These are phyloP conservation scores for Starmera stellimalicola DNA, from an alignment of 1,139 yeast genomes.

Conservation along the genomic window DNA sequence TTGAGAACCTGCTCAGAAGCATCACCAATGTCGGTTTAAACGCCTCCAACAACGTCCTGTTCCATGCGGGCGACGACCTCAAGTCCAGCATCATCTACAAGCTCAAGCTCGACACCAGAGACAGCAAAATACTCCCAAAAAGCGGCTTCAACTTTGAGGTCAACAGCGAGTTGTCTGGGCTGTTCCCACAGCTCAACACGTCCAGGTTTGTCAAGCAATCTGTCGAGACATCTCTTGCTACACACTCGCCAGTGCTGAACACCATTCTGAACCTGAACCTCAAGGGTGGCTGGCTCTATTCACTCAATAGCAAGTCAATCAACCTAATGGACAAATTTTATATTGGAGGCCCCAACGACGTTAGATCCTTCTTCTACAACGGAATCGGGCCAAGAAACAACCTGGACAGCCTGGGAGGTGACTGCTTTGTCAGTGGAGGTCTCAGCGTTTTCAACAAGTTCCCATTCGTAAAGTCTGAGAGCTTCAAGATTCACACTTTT, in stretches of 20 bases:
- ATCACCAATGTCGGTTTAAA: constrained; percentile 31
- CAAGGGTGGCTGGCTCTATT: constrained; percentile 43
- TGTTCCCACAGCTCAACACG: constrained; percentile 21
- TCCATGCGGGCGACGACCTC: constrained; percentile 48
- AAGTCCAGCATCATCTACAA: constrained; percentile 50
- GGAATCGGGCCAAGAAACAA: constrained; percentile 77
- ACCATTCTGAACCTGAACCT: constrained; percentile 33
- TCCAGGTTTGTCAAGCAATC: constrained; percentile 36
- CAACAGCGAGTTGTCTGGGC: constrained; percentile 51
- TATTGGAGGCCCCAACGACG: constrained; percentile 76
- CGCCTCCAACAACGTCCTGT: constrained; percentile 23
- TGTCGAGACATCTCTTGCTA: constrained; percentile 39
- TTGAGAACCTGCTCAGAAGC: constrained; percentile 59
- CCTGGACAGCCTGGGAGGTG: constrained; percentile 67
- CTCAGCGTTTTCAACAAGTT: constrained; percentile 54
- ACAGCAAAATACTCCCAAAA: constrained; percentile 45
- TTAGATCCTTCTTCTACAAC: constrained; percentile 65
- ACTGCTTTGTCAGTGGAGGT: constrained; percentile 64
- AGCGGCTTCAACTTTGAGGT: constrained; percentile 45
- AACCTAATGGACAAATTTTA: constrained; percentile 38
- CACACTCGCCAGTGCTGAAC: constrained; percentile 16
- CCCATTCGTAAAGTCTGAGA: constrained; percentile 52
- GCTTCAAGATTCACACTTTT: constrained; percentile 62
- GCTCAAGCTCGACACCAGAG: constrained; percentile 46
- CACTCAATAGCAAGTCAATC: constrained; percentile 21